These are phyloP conservation scores for Lentinus tigrinus DNA, from an alignment of 768 basidiomycete genomes.

Conservation along the genomic window DNA sequence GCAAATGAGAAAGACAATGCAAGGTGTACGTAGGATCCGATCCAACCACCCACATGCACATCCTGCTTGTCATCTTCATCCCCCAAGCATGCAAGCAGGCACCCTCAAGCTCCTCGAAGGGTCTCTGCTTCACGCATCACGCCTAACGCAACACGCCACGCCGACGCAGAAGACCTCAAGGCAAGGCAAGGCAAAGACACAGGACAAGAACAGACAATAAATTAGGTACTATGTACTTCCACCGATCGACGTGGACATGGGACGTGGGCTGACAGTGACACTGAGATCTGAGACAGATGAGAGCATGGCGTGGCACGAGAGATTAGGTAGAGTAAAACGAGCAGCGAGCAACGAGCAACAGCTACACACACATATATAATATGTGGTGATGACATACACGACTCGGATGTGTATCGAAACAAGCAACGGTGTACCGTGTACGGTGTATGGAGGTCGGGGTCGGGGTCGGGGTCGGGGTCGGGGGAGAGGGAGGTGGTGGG, in stretches of 20 bases:
- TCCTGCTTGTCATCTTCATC: too few species aligned
- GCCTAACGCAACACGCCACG: too few species aligned
- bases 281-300: too few species aligned
- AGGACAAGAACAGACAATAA: constrained; percentile 6
- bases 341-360: neutral
- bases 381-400: neutral
- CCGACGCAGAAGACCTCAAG: too few species aligned
- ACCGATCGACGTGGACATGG: constrained; percentile 14
- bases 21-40: too few species aligned
- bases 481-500: neutral
- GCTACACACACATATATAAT: neutral
- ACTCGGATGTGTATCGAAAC: neutral
- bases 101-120: too few species aligned
- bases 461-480: neutral
- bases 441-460: neutral
- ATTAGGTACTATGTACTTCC: constrained; percentile 15
- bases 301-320: neutral
- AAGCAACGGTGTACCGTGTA: neutral
- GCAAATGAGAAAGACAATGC: too few species aligned
- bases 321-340: neutral
- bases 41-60: too few species aligned
- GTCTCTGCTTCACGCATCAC: too few species aligned
- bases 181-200: neutral
- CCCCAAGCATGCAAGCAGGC: too few species aligned
- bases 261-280: constrained; percentile 1